Base-by-base conservation (phyloP, 495 filamentous ascomycete genomes). In the Aspergillus homomorphus region DNA sequence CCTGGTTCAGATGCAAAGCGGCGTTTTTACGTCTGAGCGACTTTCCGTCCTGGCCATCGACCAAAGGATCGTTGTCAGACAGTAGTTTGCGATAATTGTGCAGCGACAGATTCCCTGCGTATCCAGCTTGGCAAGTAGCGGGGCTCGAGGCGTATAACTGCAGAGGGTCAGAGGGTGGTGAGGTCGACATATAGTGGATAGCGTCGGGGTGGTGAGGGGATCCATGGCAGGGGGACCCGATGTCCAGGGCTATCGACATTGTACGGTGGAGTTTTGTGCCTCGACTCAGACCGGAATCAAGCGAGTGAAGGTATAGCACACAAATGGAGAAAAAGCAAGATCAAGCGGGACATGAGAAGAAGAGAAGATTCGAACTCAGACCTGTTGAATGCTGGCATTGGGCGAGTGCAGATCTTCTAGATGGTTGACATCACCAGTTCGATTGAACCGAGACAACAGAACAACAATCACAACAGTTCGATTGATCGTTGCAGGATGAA, bases 1-100 rank as follows among this genome's bases (percentile, higher is more conserved):
- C 50, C 15, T 68, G 64, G 50, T 75, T 69, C 45, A 76, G 64
- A 65, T 75, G 72, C 23, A 63, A 55, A 6, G 64, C 71, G 19
- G 67, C 72, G 15, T 69, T 69, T 56, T 75, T 78, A 42, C 76
- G 73, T 52, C 71, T 69, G 51, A 78, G 64, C 24, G 57, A 68
- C 49, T 65, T 68, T 38, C 51, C 52, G 28, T 64, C 65, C 16
- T 64, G 57, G 56, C 49, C 45, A 21, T 63, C 62, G 30, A 58
- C 44, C 26, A 54, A 28, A 19, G 55, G 57, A 15, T 61, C 56
- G 45, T 57, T 30, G 45, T 55, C 54, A 7, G 66, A 67, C 19
- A 71, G 60, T 22, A 49, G 60, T 44, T 66, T 65, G 19, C 69
- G 69, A 45, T 71, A 69, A 20, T 69, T 60, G 62, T 69, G 66